Evolutionary conservation across 345 rosid genomes (phyloP).

Genomic region (Moricandia arvensis): DNA sequence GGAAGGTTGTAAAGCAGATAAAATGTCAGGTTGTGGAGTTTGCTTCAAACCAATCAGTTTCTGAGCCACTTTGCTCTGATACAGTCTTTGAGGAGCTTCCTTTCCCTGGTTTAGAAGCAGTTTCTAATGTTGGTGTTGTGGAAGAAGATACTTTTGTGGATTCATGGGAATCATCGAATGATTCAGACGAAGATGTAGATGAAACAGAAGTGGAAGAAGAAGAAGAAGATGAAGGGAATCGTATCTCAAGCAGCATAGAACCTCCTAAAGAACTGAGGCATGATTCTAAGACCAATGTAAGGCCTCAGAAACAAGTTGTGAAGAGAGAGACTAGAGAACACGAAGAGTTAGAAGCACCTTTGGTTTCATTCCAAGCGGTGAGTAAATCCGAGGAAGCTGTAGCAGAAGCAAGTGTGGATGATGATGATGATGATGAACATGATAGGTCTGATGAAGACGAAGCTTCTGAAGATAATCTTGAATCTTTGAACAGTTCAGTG

Average conservation of each 20-base stretch:
- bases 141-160: conserved; percentile 11
- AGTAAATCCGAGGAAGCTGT: conserved; percentile 19
- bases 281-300: neutral
- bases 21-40: conserved; percentile 54
- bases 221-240: too few species aligned
- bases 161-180: conserved; percentile 12
- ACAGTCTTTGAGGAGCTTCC: conserved; percentile 25
- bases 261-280: neutral
- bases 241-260: conserved; percentile 22
- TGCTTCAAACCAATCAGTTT: conserved; percentile 24
- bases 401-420: conserved; percentile 21
- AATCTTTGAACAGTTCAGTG: conserved; percentile 24
- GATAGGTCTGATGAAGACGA: conserved; percentile 32
- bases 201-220: conserved; percentile 19
- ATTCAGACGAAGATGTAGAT: neutral
- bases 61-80: conserved; percentile 31
- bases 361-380: conserved; percentile 11
- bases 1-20: conserved; percentile 71
- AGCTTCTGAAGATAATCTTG: conserved; percentile 30
- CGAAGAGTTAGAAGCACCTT: neutral
- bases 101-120: conserved; percentile 27
- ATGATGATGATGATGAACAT: conserved; percentile 5
- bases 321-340: conserved; percentile 20
- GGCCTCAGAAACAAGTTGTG: conserved; percentile 17
- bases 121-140: conserved; percentile 18